These are phyloP conservation scores for Lasiodiplodia citricola DNA, from an alignment of 2,329 filamentous ascomycete species.

Conservation along the genomic window DNA sequence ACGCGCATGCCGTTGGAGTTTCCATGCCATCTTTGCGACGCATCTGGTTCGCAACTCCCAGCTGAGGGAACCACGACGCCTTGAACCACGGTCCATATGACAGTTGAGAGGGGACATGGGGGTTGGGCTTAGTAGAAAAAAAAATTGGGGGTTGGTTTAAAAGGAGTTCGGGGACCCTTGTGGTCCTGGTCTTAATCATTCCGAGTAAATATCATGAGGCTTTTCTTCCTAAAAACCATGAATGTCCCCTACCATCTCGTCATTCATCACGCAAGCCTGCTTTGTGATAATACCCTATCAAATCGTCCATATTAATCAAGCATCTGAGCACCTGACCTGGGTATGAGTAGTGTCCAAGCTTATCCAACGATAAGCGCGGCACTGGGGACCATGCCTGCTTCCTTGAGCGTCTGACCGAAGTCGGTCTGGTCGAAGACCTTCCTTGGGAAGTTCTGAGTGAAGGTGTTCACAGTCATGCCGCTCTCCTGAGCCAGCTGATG, in stretches of 20 bases:
- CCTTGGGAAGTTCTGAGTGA: conserved; percentile 84
- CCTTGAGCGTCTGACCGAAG: conserved; percentile 89
- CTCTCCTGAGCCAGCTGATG: conserved; percentile 74
- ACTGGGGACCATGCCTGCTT: conserved; percentile 87
- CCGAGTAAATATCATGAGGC: conserved; percentile 9
- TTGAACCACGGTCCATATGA: neutral
- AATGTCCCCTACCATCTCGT: neutral
- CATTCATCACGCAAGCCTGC: neutral
- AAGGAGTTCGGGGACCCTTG: conserved; percentile 7
- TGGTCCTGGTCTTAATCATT: conserved; percentile 7
- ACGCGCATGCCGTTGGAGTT: neutral
- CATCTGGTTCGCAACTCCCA: neutral
- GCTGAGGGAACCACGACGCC: neutral
- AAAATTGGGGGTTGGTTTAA: conserved; percentile 9
- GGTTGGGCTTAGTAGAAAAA: neutral
- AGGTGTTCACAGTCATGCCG: conserved; percentile 72
- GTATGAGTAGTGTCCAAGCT: neutral
- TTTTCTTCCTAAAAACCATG: neutral
- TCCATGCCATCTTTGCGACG: neutral
- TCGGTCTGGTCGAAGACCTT: conserved; percentile 76
- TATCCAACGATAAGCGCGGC: conserved; percentile 79
- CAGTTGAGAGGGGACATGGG: neutral
- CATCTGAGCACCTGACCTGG: neutral
- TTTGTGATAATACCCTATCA: neutral
- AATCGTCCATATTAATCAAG: neutral